Conservation (phyloP, 345 rosid genomes). For the Salix arbutifolia region DNA sequence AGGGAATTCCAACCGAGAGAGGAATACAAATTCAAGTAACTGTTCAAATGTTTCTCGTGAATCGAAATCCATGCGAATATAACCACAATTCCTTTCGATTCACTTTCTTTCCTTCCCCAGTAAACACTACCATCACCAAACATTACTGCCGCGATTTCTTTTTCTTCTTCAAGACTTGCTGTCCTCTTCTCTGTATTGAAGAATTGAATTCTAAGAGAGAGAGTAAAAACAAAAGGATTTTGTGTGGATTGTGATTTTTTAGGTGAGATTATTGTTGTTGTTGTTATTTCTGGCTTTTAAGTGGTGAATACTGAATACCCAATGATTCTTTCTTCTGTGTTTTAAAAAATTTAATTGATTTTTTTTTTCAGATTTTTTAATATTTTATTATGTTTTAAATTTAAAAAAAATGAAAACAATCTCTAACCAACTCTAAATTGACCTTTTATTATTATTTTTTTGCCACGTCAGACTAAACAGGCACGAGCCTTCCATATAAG, state of each 20-base stretch:
- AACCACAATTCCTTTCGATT: slow-evolving; percentile 65
- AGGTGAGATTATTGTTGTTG: not conserved
- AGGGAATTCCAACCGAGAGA: slow-evolving; percentile 92
- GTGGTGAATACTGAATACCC: too few relatives aligned
- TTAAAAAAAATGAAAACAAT: too few relatives aligned
- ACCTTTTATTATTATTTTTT: not conserved
- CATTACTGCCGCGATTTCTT: slow-evolving; percentile 28
- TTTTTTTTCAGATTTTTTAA: too few relatives aligned
- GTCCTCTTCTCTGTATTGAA: not conserved
- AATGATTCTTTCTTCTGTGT: too few relatives aligned
- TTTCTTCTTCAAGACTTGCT: not conserved
- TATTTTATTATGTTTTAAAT: too few relatives aligned
- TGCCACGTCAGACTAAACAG: not conserved
- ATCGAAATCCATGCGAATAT: slow-evolving; percentile 72
- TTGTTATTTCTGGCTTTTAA: not conserved
- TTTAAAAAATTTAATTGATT: too few relatives aligned
- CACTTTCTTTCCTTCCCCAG: slow-evolving; percentile 10
- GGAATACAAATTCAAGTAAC: slow-evolving; percentile 64
- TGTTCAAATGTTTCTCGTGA: slow-evolving; percentile 39
- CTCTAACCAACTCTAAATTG: too few relatives aligned
- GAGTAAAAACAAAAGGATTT: not conserved
- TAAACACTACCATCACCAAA: slow-evolving; percentile 24
- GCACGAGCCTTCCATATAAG: not conserved
- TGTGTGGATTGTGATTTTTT: not conserved
- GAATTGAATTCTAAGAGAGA: not conserved